Evolutionary conservation across 805 yeast genomes (phyloP), one percentile per base, ranked within the genome.

Genomic region (Ogataea pignaliae): DNA sequence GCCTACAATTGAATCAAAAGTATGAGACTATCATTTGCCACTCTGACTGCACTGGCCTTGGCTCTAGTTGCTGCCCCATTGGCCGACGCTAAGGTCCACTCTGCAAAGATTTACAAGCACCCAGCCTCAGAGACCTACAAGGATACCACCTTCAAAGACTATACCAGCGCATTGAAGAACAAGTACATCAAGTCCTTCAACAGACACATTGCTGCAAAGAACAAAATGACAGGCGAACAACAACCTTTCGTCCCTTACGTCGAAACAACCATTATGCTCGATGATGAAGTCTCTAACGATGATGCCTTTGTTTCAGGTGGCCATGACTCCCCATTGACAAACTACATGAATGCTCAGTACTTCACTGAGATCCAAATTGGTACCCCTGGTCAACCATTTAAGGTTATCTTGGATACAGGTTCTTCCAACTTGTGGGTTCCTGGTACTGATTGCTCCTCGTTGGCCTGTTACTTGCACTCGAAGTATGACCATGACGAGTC

Each of bases 401-500:
- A 91, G 75, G 98, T 93, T 40, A 81, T 93, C 51, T 75, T 93
- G 60, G 99, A 93, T 68, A 91, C 99, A 21, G 99, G 99, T 34
- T 87, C 96, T 37, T 86, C 97, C 37, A 93, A 93, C 69, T 75
- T 93, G 71, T 93, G 99, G 99, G 88, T 93, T 51, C 99, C 99
- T 43, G 79, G 95, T 48, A 54, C 74, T 36, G 89, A 87, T 53
- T 93, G 99, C 72, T 73, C 88, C 40, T 88, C 97, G 3, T 79
- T 93, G 69, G 98, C 99, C 41, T 93, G 99, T 71, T 91, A 78
- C 76, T 75, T 93, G 65, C 99, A 93, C 71, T 60, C 85, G 59
- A 93, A 90, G 75, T 93, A 88, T 64, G 93, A 87, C 67, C 93
- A 88, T 59, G 79, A 75, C 41, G 69, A 78, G 15, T 88, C 97